A percentile compares a stretch with the other conserved stretches of the same genome.
Evolutionary conservation across 192 early-diverging fungal genomes (phyloP).

Genomic region (Radiomyces spectabilis): DNA sequence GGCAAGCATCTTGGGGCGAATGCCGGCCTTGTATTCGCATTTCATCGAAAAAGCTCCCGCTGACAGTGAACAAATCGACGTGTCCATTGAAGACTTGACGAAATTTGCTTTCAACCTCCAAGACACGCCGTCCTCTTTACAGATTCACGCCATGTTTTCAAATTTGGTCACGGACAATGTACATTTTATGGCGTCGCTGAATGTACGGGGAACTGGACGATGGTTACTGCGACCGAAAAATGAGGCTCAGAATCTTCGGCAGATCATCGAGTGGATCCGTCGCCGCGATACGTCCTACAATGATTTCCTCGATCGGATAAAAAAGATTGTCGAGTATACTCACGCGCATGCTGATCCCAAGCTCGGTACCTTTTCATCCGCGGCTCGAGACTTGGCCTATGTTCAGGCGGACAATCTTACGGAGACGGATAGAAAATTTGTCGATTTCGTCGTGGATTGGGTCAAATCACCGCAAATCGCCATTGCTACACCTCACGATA

Average conservation of each 20-base stretch:
- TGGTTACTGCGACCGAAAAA: slow-evolving; percentile 40
- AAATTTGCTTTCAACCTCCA: slow-evolving; percentile 27
- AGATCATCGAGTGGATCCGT: slow-evolving; percentile 44
- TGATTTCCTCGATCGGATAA: slow-evolving; percentile 43
- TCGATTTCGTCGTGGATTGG: slow-evolving; percentile 44
- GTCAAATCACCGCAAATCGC: slow-evolving; percentile 31
- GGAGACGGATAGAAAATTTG: slow-evolving; percentile 39
- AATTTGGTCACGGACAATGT: slow-evolving; percentile 44
- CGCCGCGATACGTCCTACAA: slow-evolving; percentile 29
- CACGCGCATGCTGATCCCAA: slow-evolving; percentile 8
- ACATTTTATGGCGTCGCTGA: slow-evolving; percentile 39
- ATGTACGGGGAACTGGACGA: slow-evolving; percentile 37
- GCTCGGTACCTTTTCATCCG: background rate
- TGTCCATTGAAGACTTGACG: slow-evolving; percentile 25
- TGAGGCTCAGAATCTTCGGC: slow-evolving; percentile 34
- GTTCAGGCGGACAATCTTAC: slow-evolving; percentile 26
- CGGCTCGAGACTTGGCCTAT: slow-evolving; percentile 6
- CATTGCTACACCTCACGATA: slow-evolving; percentile 30
- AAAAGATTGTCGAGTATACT: slow-evolving; percentile 21
- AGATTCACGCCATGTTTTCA: slow-evolving; percentile 51
- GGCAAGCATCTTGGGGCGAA: slow-evolving; percentile 24
- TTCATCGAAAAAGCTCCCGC: background rate
- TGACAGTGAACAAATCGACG: background rate
- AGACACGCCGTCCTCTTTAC: slow-evolving; percentile 17
- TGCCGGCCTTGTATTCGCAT: slow-evolving; percentile 20